phyloP scores from a whole-genome alignment of 768 basidiomycete genomes.

The Mrakia gelida region DNA sequence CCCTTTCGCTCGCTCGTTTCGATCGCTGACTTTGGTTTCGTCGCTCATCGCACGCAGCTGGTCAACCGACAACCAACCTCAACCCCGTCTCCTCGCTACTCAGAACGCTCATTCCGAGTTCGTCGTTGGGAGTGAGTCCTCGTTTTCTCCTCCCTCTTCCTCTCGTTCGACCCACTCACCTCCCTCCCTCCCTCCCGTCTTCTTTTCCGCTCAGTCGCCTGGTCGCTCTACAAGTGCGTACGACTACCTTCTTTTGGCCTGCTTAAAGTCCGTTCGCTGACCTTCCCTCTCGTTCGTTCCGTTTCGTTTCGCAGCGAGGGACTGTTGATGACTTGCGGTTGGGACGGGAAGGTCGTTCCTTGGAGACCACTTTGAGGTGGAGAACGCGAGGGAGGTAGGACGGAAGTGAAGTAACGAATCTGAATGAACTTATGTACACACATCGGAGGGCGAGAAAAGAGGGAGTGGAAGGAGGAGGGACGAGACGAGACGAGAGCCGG shows the following conservation, averaged over 20 bases:
- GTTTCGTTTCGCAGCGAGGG: constrained; percentile 93
- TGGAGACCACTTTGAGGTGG: constrained; percentile 40
- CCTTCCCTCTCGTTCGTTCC: constrained; percentile 32
- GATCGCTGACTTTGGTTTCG: constrained; percentile 12
- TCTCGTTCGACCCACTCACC: neutral
- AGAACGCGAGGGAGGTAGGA: neutral
- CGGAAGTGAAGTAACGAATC: neutral
- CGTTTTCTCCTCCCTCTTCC: neutral
- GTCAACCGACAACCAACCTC: constrained; percentile 53
- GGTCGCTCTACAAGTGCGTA: constrained; percentile 21
- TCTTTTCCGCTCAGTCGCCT: constrained; percentile 10
- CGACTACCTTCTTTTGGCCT: too few species aligned
- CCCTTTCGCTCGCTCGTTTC: neutral
- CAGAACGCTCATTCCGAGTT: constrained; percentile 77
- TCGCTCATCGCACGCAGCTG: constrained; percentile 53
- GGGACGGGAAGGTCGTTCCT: constrained; percentile 81
- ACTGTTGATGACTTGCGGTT: constrained; percentile 79
- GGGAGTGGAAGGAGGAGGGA: neutral
- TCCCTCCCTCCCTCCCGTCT: neutral
- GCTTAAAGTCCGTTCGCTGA: too few species aligned
- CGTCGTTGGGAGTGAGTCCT: constrained; percentile 66
- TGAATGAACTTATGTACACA: neutral
- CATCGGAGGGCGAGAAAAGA: neutral
- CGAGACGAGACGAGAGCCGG: neutral
- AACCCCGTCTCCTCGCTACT: constrained; percentile 51